Evolutionary conservation across 768 basidiomycete species (phyloP).

Genomic region (Podaxis sp.): DNA sequence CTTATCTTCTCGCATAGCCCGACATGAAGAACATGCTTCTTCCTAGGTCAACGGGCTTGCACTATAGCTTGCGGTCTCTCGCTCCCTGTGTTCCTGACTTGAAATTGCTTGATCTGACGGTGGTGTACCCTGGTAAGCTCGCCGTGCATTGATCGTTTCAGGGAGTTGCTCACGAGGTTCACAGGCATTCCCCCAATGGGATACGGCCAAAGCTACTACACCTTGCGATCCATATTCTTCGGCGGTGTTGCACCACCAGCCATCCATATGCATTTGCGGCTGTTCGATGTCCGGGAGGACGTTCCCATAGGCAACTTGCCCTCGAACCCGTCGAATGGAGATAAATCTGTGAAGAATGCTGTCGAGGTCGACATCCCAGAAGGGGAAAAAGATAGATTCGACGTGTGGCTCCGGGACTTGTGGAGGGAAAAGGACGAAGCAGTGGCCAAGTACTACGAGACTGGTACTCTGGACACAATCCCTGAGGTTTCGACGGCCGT

Average conservation of each 20-base stretch:
- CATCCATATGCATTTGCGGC: conserved; percentile 84
- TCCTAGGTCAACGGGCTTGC: conserved; percentile 90
- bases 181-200: conserved; percentile 73
- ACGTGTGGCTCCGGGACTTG: conserved; percentile 74
- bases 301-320: conserved; percentile 70
- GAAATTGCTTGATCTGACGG: conserved; percentile 85
- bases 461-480: conserved; percentile 40
- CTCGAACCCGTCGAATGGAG: conserved; percentile 29
- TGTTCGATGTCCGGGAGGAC: conserved; percentile 64
- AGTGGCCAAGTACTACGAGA: conserved; percentile 64
- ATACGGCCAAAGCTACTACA: conserved; percentile 89
- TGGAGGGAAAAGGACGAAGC: conserved; percentile 87
- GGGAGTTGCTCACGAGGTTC: conserved; percentile 14
- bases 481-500: conserved; percentile 27
- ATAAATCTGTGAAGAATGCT: conserved; percentile 26
- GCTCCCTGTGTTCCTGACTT: conserved; percentile 74
- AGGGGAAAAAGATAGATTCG: conserved; percentile 66
- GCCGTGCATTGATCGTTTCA: background rate
- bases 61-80: conserved; percentile 80
- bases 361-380: conserved; percentile 51
- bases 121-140: conserved; percentile 83
- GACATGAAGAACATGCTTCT: conserved; percentile 82
- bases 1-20: conserved; percentile 39
- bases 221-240: conserved; percentile 84
- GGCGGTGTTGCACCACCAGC: conserved; percentile 77